Evolutionary conservation across 2,329 filamentous ascomycete species (phyloP), one percentile per base, ranked within the genome.

Genomic region (Pyrenophora seminiperda): DNA sequence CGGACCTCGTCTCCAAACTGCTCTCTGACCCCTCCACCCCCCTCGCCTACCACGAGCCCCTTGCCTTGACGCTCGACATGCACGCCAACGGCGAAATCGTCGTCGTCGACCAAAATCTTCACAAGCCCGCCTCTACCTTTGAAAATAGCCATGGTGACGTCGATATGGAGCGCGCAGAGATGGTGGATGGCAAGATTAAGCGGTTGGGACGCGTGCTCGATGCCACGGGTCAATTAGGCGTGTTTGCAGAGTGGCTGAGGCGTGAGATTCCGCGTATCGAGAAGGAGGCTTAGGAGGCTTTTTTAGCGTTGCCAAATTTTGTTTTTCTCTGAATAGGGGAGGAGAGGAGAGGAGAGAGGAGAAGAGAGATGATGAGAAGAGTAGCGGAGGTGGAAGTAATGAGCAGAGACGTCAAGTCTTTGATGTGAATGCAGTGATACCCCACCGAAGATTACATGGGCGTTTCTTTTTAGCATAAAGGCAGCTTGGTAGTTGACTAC

Each of bases 41-140:
- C 22, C 7, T 13, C 3, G 0, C 22, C 0, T 41, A 41, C 31
- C 42, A 18, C 27, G 81, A 79, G 1, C 62, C 69, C 3, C 49
- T 71, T 20, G 80, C 80, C 50, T 72, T 88, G 18, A 78, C 78
- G 19, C 61, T 89, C 10, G 82, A 84, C 59, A 80, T 89, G 14
- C 76, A 81, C 15, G 75, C 80, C 29, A 84, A 86, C 47, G 86
- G 81, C 4, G 75, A 81, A 11, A 77, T 89, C 3, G 75, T 81
- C 14, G 75, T 89, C 29, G 71, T 79, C 3, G 79, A 82, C 18
- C 83, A 88, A 59, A 86, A 87, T 54, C 63, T 83, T 4, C 63
- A 82, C 13, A 41, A 10, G 4, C 18, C 30, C 4, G 40, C n/a
- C 31, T 29, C 42, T 9, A 3, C 10, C 2, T 24, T 9, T 15